Percentiles rank a stretch among this genome's conserved stretches.
These are phyloP conservation scores for Pyrenopolyporus hunteri DNA, from an alignment of 495 filamentous ascomycete species.

Conservation along the genomic window DNA sequence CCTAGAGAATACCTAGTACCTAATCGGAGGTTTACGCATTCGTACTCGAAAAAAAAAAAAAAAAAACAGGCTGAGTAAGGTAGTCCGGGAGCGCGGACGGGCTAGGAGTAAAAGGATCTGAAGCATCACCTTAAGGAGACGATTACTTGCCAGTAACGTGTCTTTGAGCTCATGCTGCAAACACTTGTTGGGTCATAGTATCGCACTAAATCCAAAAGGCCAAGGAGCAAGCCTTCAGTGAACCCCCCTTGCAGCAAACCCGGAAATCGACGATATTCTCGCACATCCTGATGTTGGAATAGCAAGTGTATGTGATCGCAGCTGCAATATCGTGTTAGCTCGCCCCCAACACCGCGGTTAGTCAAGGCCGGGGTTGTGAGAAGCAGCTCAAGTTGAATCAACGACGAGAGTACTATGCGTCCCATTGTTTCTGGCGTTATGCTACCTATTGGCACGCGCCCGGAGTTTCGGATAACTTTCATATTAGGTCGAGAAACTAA, in stretches of 20 bases:
- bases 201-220: conserved; percentile 33
- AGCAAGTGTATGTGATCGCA: conserved; percentile 25
- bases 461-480: not conserved
- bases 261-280: conserved; percentile 27
- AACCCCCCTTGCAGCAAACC: conserved; percentile 28
- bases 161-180: conserved; percentile 18
- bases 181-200: conserved; percentile 22
- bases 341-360: not conserved
- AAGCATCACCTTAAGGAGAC: not conserved
- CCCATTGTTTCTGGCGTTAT: conserved; percentile 5
- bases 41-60: conserved; percentile 30
- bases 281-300: conserved; percentile 21
- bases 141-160: conserved; percentile 27
- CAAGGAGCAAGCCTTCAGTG: conserved; percentile 23
- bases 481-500: not conserved
- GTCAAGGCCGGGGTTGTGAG: conserved; percentile 7
- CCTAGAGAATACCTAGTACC: not conserved
- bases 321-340: conserved; percentile 13
- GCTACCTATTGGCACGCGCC: not conserved
- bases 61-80: conserved; percentile 29
- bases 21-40: not conserved
- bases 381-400: conserved; percentile 11
- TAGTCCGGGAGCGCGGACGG: conserved; percentile 24
- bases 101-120: too few species aligned
- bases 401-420: not conserved